Percentiles rank a stretch among this genome's conserved stretches.
Evolutionary conservation across 768 basidiomycete species (phyloP).

Genomic region (Suillus subalutaceus): DNA sequence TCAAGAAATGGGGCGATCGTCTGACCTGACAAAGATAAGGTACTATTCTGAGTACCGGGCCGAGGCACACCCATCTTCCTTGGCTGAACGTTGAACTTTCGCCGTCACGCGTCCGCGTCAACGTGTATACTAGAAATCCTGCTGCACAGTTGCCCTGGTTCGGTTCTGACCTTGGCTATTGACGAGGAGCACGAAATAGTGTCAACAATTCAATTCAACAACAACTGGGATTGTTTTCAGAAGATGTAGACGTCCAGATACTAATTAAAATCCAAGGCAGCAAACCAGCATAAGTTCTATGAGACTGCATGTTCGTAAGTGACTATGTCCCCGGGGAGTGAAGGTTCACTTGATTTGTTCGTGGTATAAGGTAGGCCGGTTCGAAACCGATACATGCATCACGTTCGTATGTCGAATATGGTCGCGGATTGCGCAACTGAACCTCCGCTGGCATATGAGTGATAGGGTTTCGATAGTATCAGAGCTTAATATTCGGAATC

Average conservation of each 20-base stretch:
- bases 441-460: not conserved
- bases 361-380: not conserved
- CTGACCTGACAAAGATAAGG: not conserved
- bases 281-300: not conserved
- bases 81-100: not conserved
- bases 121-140: not conserved
- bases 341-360: not conserved
- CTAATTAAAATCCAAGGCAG: not conserved
- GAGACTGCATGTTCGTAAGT: not conserved
- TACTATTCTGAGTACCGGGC: not conserved
- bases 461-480: not conserved
- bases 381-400: not conserved
- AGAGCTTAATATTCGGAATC: not conserved
- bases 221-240: not conserved
- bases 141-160: not conserved
- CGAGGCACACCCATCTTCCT: not conserved
- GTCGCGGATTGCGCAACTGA: not conserved
- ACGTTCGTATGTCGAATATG: not conserved
- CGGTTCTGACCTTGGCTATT: not conserved
- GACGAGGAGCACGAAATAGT: not conserved
- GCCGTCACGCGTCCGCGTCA: not conserved
- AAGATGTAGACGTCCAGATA: not conserved
- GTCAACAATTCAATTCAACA: not conserved
- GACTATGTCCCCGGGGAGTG: not conserved
- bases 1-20: not conserved